Base-by-base conservation (phyloP, 2,329 filamentous ascomycete genomes). In the Venturia oleaginea region DNA sequence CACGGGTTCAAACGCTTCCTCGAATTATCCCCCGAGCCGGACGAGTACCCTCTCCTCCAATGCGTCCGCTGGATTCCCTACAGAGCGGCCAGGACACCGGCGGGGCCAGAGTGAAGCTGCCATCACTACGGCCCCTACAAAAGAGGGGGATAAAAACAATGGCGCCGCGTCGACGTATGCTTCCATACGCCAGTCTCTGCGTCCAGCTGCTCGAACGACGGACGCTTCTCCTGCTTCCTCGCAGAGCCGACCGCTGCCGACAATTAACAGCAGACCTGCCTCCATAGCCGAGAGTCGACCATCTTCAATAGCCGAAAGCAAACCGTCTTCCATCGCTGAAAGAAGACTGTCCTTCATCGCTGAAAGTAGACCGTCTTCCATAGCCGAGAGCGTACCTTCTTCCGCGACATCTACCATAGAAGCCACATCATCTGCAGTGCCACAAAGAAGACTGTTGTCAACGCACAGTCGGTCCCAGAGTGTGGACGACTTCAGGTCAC, bases 71-170 rank as follows among this genome's bases (percentile, higher is more conserved):
- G 80, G 79, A 57, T 84, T 84, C 19, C 73, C 72, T 37, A 72
- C 74, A 62, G 69, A 74, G 61, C 27, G 51, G 1, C 30, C 51
- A 57, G 81, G 82, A 60, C 90, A 93, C 72, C 89, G 86, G 74
- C 85, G 91, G 73, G 89, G 89, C 66, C 83, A 86, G 74, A 93
- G 90, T 76, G 90, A 94, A 79, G 83, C 83, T 65, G 81, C 82
- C 66, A 80, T 80, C 54, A 76, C 80, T 66, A 76, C 82, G 68
- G 76, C 76, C 65, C 72, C 79, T 75, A 74, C 81, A 72, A 77
- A 80, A 74, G 78, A 72, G 73, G 79, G 72, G 57, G 69, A 64
- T 17, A 69, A 72, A 10, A 74, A 76, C 65, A 75, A 78, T 51
- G 71, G 77, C 67, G 80, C 84, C n/a, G 84, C 86, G 40, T 86